These are phyloP conservation scores for Paulownia fortunei DNA, from an alignment of 257 asterid species.

Conservation along the genomic window DNA sequence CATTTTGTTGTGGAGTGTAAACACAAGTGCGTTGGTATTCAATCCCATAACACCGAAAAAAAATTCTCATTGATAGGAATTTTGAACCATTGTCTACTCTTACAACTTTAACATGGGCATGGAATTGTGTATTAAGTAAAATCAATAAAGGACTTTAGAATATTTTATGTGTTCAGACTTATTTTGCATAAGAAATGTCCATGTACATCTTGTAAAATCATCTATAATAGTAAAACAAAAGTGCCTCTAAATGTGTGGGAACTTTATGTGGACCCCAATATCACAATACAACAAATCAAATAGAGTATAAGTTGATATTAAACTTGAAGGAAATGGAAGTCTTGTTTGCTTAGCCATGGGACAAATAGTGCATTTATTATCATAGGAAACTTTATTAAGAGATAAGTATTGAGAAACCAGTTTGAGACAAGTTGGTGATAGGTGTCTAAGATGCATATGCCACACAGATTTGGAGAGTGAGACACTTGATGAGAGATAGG, in stretches of 20 bases:
- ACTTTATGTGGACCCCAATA: constrained; percentile 15
- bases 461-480: neutral
- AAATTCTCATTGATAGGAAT: neutral
- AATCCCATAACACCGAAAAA: neutral
- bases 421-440: neutral
- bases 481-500: neutral
- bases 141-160: neutral
- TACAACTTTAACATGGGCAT: neutral
- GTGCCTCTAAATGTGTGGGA: neutral
- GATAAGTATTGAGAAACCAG: neutral
- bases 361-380: neutral
- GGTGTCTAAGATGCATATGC: constrained; percentile 8
- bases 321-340: constrained; percentile 16
- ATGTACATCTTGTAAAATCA: neutral
- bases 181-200: neutral
- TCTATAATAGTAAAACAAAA: neutral
- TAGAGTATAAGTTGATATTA: neutral
- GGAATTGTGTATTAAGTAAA: neutral
- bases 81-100: neutral
- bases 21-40: neutral
- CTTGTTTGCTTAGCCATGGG: constrained; percentile 16
- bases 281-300: constrained; percentile 19
- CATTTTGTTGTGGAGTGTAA: constrained; percentile 18
- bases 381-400: neutral
- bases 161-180: constrained; percentile 7